Conservation (phyloP, 495 filamentous ascomycete species). For the Aspergillus incahuasiensis region DNA sequence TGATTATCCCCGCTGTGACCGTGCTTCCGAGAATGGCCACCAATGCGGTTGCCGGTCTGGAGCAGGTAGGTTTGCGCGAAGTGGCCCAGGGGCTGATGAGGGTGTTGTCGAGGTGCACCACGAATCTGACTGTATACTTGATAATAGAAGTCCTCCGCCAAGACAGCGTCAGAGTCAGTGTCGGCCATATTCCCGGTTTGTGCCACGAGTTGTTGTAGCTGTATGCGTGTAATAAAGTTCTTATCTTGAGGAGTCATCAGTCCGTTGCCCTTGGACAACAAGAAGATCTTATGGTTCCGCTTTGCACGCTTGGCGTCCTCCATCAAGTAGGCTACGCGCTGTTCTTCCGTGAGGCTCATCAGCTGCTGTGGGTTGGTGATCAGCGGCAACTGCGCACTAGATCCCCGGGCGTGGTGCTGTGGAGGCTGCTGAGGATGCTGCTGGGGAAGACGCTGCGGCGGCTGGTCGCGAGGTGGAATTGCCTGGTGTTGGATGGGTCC, state of each 20-base stretch:
- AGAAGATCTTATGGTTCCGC: slow-evolving; percentile 95
- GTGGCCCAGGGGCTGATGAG: slow-evolving; percentile 84
- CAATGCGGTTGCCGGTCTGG: slow-evolving; percentile 77
- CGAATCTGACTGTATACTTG: slow-evolving; percentile 94
- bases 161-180: slow-evolving; percentile 67
- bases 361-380: slow-evolving; percentile 72
- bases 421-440: slow-evolving; percentile 20
- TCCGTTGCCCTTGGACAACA: slow-evolving; percentile 90
- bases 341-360: slow-evolving; percentile 69
- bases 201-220: slow-evolving; percentile 91
- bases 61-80: slow-evolving; percentile 98
- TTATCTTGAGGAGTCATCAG: slow-evolving; percentile 99
- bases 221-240: slow-evolving; percentile 97
- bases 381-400: slow-evolving; percentile 39
- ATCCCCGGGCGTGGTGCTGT: slow-evolving; percentile 22
- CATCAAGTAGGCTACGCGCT: slow-evolving; percentile 70
- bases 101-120: slow-evolving; percentile 77
- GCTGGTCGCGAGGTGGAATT: slow-evolving; percentile 33
- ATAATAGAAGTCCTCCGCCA: slow-evolving; percentile 96
- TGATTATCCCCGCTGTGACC: slow-evolving; percentile 84
- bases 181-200: slow-evolving; percentile 84
- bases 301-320: slow-evolving; percentile 95
- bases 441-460: slow-evolving; percentile 24
- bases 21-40: slow-evolving; percentile 62
- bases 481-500: slow-evolving; percentile 29